These are phyloP conservation scores for Populus simonii DNA, from an alignment of 345 rosid genomes.

Conservation along the genomic window DNA sequence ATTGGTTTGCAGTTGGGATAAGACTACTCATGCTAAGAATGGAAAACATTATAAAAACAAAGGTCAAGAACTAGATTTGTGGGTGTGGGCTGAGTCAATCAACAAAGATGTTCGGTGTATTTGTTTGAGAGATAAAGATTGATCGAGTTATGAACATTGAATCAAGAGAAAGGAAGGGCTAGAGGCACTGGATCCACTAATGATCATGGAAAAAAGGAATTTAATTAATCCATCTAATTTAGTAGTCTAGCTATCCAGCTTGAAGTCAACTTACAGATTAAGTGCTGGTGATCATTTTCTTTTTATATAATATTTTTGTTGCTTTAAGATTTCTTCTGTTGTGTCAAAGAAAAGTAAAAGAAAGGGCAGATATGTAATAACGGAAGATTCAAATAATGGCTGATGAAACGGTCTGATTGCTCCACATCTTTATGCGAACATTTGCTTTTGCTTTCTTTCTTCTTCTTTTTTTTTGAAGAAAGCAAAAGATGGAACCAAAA, in stretches of 20 bases:
- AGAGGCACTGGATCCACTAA: too few relatives aligned
- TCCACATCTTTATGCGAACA: constrained; percentile 33
- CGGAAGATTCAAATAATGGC: constrained; percentile 27
- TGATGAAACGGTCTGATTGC: constrained; percentile 28
- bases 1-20: not conserved
- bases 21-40: not conserved
- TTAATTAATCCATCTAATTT: too few relatives aligned
- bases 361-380: constrained; percentile 18
- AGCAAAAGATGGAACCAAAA: constrained; percentile 41
- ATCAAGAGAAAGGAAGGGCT: too few relatives aligned
- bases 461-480: constrained; percentile 15
- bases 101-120: too few relatives aligned
- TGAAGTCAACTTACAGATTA: not conserved
- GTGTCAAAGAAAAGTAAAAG: constrained; percentile 8
- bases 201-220: too few relatives aligned
- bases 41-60: not conserved
- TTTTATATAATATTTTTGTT: not conserved
- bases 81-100: too few relatives aligned
- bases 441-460: constrained; percentile 43
- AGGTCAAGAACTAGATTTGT: too few relatives aligned
- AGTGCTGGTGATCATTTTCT: not conserved
- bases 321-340: not conserved
- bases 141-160: too few relatives aligned
- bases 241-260: not conserved
- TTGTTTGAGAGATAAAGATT: too few relatives aligned